These are phyloP conservation scores for Butyriboletus loyo DNA, from an alignment of 768 basidiomycete genomes.

Conservation along the genomic window DNA sequence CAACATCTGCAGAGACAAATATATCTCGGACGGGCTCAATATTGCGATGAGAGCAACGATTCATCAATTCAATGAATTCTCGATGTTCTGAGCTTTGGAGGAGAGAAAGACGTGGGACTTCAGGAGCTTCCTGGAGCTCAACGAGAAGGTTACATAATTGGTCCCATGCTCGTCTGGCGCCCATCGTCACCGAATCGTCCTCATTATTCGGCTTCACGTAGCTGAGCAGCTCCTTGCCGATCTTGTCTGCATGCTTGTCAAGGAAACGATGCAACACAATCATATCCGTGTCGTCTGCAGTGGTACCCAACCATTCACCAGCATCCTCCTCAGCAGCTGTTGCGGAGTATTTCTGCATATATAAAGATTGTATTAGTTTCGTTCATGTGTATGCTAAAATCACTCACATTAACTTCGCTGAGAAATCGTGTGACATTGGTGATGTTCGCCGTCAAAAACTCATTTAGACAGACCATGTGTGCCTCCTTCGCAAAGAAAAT, in stretches of 20 bases:
- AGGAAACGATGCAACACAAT: constrained; percentile 84
- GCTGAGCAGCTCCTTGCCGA: constrained; percentile 83
- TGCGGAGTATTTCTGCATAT: constrained; percentile 40
- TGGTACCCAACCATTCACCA: constrained; percentile 73
- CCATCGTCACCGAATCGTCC: constrained; percentile 50
- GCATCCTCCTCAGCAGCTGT: constrained; percentile 54
- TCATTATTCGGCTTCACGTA: constrained; percentile 58
- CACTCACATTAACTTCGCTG: constrained; percentile 65
- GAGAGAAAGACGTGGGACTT: constrained; percentile 59
- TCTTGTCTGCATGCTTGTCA: constrained; percentile 80
- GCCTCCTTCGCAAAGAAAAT: constrained; percentile 90
- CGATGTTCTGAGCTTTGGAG: constrained; percentile 49
- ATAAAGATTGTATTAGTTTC: not conserved
- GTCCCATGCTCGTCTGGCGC: constrained; percentile 83
- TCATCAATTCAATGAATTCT: constrained; percentile 68
- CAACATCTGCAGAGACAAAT: constrained; percentile 55
- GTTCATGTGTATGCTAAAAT: not conserved
- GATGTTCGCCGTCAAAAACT: constrained; percentile 69
- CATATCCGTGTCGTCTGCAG: constrained; percentile 79
- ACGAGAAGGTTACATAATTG: constrained; percentile 74
- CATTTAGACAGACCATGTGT: constrained; percentile 78
- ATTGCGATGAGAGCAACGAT: constrained; percentile 55
- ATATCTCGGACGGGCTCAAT: constrained; percentile 62
- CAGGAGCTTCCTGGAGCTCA: constrained; percentile 68
- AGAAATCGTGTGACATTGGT: constrained; percentile 72